A percentile compares a stretch with the other conserved stretches of the same genome.
Conservation (phyloP, 495 filamentous ascomycete genomes). For the Xylaria scruposa region DNA sequence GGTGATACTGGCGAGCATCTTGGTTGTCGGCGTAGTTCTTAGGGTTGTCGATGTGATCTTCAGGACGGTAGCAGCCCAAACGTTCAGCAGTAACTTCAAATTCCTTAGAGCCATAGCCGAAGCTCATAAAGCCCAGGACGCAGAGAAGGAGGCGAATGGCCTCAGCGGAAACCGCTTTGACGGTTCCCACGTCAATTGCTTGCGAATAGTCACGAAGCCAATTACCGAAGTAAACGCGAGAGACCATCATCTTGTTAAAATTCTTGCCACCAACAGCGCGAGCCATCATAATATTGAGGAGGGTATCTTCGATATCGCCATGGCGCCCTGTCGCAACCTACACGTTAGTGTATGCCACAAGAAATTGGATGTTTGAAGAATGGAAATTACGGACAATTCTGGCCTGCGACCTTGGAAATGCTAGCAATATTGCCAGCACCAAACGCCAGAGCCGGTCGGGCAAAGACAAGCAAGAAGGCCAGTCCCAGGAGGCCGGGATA, state of each 20-base stretch:
- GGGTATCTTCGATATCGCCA: slow-evolving; percentile 93
- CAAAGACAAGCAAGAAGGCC: slow-evolving; percentile 53
- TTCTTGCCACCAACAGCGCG: slow-evolving; percentile 79
- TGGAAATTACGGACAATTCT: slow-evolving; percentile 64
- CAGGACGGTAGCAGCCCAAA: slow-evolving; percentile 86
- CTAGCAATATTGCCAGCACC: slow-evolving; percentile 86
- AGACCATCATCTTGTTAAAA: slow-evolving; percentile 86
- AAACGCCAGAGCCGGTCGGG: slow-evolving; percentile 75
- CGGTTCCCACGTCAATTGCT: slow-evolving; percentile 83
- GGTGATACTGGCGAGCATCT: slow-evolving; percentile 83
- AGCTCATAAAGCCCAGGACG: slow-evolving; percentile 65
- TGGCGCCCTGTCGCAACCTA: slow-evolving; percentile 69
- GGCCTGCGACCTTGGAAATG: slow-evolving; percentile 77
- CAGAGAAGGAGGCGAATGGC: slow-evolving; percentile 83
- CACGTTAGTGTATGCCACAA: background rate
- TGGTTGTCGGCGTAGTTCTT: slow-evolving; percentile 82
- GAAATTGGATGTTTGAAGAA: background rate
- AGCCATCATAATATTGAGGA: slow-evolving; percentile 78
- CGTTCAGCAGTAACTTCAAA: slow-evolving; percentile 90
- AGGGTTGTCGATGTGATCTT: slow-evolving; percentile 87
- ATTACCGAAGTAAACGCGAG: slow-evolving; percentile 87
- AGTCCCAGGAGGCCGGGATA: slow-evolving; percentile 52
- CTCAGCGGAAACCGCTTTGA: slow-evolving; percentile 86
- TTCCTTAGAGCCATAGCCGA: slow-evolving; percentile 86
- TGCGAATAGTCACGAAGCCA: slow-evolving; percentile 88